Conservation (phyloP, 176 grass and related monocot species). For the Areca catechu region DNA sequence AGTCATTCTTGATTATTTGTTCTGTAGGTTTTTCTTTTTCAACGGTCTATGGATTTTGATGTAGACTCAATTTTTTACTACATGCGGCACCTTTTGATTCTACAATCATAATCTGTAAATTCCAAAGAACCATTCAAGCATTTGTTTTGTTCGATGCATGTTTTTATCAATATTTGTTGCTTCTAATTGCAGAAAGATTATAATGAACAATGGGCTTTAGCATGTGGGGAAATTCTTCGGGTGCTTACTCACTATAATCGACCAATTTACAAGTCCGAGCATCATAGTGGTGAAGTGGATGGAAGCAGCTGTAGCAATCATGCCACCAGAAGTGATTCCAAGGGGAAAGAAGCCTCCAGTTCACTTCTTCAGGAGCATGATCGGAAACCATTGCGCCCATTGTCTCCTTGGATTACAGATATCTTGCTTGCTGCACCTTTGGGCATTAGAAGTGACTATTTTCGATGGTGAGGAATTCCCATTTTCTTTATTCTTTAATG, state of each 20-base stretch:
- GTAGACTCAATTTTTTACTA: too few species aligned
- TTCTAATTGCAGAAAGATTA: constrained; percentile 72
- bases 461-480: constrained; percentile 66
- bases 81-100: too few species aligned
- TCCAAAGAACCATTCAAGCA: too few species aligned
- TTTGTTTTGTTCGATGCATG: too few species aligned
- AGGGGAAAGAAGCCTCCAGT: constrained; percentile 32
- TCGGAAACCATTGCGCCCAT: constrained; percentile 65
- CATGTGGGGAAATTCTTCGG: constrained; percentile 95
- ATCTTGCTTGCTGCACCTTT: constrained; percentile 90
- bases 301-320: constrained; percentile 41
- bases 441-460: constrained; percentile 99
- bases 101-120: too few species aligned
- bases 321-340: constrained; percentile 53
- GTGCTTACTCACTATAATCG: constrained; percentile 97
- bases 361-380: constrained; percentile 65
- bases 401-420: constrained; percentile 96
- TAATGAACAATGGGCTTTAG: constrained; percentile 95
- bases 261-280: constrained; percentile 78
- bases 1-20: constrained; percentile 4
- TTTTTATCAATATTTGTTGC: neutral
- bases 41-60: too few species aligned
- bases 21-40: too few species aligned
- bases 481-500: neutral
- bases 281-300: constrained; percentile 41